Evolutionary conservation across 176 grass and related monocot species (phyloP), one percentile per base, ranked within the genome.

Genomic region (Triticum timopheevii): DNA sequence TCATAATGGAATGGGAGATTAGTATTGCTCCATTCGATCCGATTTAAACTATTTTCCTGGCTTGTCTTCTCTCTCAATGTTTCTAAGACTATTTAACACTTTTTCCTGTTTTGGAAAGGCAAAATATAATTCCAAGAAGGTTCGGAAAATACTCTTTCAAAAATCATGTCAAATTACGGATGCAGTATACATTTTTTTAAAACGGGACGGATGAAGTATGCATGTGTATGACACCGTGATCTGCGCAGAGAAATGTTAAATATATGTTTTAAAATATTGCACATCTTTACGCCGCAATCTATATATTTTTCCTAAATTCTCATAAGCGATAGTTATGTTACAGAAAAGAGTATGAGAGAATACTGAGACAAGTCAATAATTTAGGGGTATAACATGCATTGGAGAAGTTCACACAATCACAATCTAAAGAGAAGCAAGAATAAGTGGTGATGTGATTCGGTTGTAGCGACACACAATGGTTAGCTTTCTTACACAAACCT

Each of bases 401-500:
- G 3, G 23, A 40, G n/a, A 61, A 61, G 17, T 58, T 77, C 16
- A 54, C 8, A 39, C 38, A 39, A 9, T 39, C 38, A 12, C 50
- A 34, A 58, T 56, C 73, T 7, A 58, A 4, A 76, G 25, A 54
- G 24, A 4, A 34, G 7, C 49, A 77, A 33, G 74, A 77, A 77
- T 34, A 56, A 3, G 17, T 34, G 28, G 17, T 77, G 28, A 28
- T 34, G 2, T 77, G 74, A 77, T 56, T 58, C 47, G 47, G 28
- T 47, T 25, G 36, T 49, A 20, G 11, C 7, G 15, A 40, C 88
- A 40, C 88, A 79, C 56, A 54, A 52, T 81, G 33, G 76, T 73
- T 84, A 88, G 77, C 82, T 88, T 87, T 88, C 82, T 85, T 81
- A 78, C 70, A 85, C 63, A 74, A 25, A 69, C 69, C 71, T 49